Evolutionary conservation across 139 green algal genomes (phyloP), one percentile per base, ranked within the genome.

Genomic region (Microglena sp.): DNA sequence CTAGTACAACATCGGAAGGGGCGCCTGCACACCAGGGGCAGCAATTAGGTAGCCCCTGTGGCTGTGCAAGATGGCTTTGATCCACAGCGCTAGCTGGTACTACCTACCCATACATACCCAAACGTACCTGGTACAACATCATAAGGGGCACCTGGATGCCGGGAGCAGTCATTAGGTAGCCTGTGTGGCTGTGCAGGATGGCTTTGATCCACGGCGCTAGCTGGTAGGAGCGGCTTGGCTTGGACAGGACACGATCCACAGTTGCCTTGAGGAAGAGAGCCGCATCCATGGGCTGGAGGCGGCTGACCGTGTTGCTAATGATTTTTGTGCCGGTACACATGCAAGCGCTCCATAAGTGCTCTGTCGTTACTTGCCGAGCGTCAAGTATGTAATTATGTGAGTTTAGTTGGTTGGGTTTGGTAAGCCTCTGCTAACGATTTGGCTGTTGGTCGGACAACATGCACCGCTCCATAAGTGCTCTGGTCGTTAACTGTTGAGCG

Each of bases 141-240:
- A 59, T 65, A 2, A 73, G 45, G 2, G 67, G 67, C 8, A 33
- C 59, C 45, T 68, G 71, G 29, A 71, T 67, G 2, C 68, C 81
- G 2, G 81, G 84, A 1, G 81, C 77, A 8, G 73, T 62, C 74
- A 87, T 84, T 36, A 92, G 72, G 73, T 88, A 89, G 22, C 75
- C 84, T 11, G 86, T 81, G 71, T 92, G 86, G 50, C 83, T 62
- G 50, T 84, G 62, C 61, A 90, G 71, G 61, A 85, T 58, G 1
- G 82, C 75, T 15, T 77, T 75, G 33, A 92, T 72, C 86, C 86
- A 92, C 7, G 61, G 61, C 18, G 79, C 73, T 55, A 92, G 72
- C 77, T 85, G 75, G 32, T 56, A 68, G 11, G 79, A 83, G 2
- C 84, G 71, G 3, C 45, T 58, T 21, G 86, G 81, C 24, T 62